Evolutionary conservation across 192 early-diverging fungal species (phyloP).

Genomic region (Umbelopsis vinacea): DNA sequence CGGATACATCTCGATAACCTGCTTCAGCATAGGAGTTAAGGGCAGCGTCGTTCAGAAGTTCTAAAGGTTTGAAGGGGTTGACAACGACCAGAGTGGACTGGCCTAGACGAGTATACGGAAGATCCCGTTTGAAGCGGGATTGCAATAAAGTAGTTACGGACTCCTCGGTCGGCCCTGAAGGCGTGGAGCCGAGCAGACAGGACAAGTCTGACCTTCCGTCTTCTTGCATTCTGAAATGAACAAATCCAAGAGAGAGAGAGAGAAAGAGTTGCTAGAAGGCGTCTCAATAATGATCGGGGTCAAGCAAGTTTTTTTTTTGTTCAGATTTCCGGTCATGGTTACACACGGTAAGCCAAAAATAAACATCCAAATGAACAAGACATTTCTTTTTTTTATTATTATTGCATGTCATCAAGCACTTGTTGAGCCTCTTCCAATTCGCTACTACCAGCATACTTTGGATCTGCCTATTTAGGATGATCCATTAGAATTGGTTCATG

Average conservation of each 20-base stretch:
- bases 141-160: slow-evolving; percentile 46
- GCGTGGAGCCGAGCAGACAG: slow-evolving; percentile 13
- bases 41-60: slow-evolving; percentile 51
- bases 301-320: slow-evolving; percentile 7
- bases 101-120: slow-evolving; percentile 58
- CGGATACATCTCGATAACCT: slow-evolving; percentile 50
- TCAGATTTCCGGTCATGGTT: slow-evolving; percentile 19
- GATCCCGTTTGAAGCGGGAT: slow-evolving; percentile 47
- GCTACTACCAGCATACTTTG: neutral
- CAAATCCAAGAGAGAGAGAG: neutral
- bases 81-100: slow-evolving; percentile 55
- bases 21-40: slow-evolving; percentile 58
- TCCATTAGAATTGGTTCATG: neutral
- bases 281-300: slow-evolving; percentile 8
- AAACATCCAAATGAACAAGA: neutral
- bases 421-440: slow-evolving; percentile 25
- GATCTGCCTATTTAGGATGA: slow-evolving; percentile 12
- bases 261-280: neutral
- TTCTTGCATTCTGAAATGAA: slow-evolving; percentile 29
- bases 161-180: slow-evolving; percentile 46
- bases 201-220: slow-evolving; percentile 28
- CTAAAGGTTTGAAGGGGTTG: slow-evolving; percentile 56
- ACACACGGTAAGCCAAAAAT: slow-evolving; percentile 13
- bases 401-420: slow-evolving; percentile 16
- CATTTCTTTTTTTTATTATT: slow-evolving; percentile 3